Conservation (phyloP, 768 basidiomycete species). For the Naganishia randhawae region DNA sequence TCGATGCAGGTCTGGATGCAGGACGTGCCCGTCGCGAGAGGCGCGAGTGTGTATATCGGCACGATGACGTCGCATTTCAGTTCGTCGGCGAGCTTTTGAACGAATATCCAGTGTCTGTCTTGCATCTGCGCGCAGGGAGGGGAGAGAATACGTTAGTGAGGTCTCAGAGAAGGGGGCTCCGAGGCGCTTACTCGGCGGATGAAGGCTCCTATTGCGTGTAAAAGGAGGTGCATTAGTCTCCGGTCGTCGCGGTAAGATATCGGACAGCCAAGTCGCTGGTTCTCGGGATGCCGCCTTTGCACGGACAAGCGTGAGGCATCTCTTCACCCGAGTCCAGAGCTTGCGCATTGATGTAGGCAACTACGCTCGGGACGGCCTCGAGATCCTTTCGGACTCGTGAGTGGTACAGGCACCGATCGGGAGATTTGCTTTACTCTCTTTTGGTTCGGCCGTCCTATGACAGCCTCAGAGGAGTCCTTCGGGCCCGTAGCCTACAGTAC, state of each 20-base stretch:
- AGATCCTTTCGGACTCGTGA: not conserved
- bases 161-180: not conserved
- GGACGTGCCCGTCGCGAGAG: slow-evolving; percentile 22
- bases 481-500: too few relatives aligned
- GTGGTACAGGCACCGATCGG: too few relatives aligned
- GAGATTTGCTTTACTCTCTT: too few relatives aligned
- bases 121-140: slow-evolving; percentile 5
- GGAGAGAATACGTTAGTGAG: not conserved
- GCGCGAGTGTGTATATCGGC: slow-evolving; percentile 31
- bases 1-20: slow-evolving; percentile 24
- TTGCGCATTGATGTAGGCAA: too few relatives aligned
- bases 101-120: slow-evolving; percentile 26
- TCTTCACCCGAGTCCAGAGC: too few relatives aligned
- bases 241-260: too few relatives aligned
- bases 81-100: slow-evolving; percentile 22
- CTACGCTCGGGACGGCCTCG: not conserved
- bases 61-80: slow-evolving; percentile 24
- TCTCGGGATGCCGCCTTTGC: too few relatives aligned
- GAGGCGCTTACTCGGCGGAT: slow-evolving; percentile 21
- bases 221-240: not conserved
- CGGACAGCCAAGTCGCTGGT: too few relatives aligned
- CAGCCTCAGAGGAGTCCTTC: too few relatives aligned
- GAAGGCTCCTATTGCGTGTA: not conserved
- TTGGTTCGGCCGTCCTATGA: too few relatives aligned
- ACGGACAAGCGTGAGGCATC: too few relatives aligned